These are phyloP conservation scores for Backusella australiensis DNA, from an alignment of 192 early-diverging fungal genomes.

Conservation along the genomic window DNA sequence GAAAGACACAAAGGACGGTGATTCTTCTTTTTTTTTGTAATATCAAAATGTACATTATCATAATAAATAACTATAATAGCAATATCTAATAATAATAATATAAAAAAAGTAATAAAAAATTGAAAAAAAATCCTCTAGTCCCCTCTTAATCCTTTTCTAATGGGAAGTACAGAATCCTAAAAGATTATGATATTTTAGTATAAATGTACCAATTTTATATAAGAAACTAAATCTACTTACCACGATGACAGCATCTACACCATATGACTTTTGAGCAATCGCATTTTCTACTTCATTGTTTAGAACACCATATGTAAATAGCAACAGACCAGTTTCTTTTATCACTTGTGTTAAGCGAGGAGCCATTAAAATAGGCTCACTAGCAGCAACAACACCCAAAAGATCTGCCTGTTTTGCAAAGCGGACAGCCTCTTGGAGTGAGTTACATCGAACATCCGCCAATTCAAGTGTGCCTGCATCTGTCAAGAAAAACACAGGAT, in stretches of 20 bases:
- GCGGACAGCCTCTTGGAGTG: conserved; percentile 72
- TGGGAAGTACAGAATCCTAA: conserved; percentile 13
- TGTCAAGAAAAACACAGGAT: conserved; percentile 91
- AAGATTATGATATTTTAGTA: neutral
- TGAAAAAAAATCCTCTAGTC: neutral
- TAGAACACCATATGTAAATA: conserved; percentile 82
- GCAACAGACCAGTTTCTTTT: conserved; percentile 63
- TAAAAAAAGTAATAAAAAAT: neutral
- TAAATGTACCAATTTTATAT: neutral
- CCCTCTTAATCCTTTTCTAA: conserved; percentile 9
- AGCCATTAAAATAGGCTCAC: conserved; percentile 71
- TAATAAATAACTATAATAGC: neutral
- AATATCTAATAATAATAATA: neutral
- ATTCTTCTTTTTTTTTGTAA: neutral
- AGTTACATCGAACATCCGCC: conserved; percentile 80
- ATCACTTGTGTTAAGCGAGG: conserved; percentile 70
- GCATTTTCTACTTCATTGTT: conserved; percentile 76
- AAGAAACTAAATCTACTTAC: conserved; percentile 33
- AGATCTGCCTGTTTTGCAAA: conserved; percentile 73
- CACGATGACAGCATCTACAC: conserved; percentile 87
- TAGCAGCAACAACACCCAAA: conserved; percentile 78
- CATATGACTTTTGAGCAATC: conserved; percentile 69
- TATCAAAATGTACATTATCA: conserved; percentile 6
- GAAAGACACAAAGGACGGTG: neutral
- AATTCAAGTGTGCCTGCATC: conserved; percentile 73